phyloP scores from a whole-genome alignment of 2,329 filamentous ascomycete genomes.

The Pseudocercospora macadamiae region DNA sequence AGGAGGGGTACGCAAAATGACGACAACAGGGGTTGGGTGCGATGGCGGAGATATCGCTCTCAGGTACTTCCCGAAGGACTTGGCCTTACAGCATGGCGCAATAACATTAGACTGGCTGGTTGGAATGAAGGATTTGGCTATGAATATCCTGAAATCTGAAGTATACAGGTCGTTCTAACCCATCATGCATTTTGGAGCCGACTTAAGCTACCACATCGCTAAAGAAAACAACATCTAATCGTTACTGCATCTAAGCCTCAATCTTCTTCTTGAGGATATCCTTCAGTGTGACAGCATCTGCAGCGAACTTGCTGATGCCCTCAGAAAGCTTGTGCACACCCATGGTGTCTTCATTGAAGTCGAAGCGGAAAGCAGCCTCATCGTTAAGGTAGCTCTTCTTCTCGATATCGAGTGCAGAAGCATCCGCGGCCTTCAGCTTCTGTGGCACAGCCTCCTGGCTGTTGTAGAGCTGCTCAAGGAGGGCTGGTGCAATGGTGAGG shows the following conservation, averaged over 20 bases:
- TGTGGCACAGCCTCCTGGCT: conserved; percentile 78
- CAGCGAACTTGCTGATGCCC: conserved; percentile 99
- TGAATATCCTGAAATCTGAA: too few relatives aligned
- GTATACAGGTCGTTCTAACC: not conserved
- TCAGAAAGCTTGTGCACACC: conserved; percentile 98
- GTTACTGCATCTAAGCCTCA: conserved; percentile 27
- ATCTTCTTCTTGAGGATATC: conserved; percentile 88
- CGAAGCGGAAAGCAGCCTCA: conserved; percentile 92
- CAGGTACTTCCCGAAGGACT: too few relatives aligned
- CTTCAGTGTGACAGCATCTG: conserved; percentile 93
- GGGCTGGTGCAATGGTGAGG: conserved; percentile 93
- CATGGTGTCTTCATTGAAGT: conserved; percentile 99
- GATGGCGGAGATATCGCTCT: too few relatives aligned
- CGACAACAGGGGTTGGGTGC: not conserved
- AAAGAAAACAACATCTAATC: conserved; percentile 7
- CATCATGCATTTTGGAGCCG: conserved; percentile 12
- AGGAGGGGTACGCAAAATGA: conserved; percentile 1
- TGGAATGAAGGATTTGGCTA: too few relatives aligned
- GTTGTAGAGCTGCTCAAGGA: conserved; percentile 93
- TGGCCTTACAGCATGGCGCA: too few relatives aligned
- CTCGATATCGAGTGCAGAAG: conserved; percentile 71
- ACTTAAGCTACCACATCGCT: conserved; percentile 8
- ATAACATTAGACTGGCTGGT: too few relatives aligned
- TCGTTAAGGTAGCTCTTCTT: conserved; percentile 90
- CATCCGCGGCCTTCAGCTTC: conserved; percentile 80